Evolutionary conservation across 495 filamentous ascomycete genomes (phyloP), one percentile per base, ranked within the genome.

Genomic region (Chaetomium fimeti): DNA sequence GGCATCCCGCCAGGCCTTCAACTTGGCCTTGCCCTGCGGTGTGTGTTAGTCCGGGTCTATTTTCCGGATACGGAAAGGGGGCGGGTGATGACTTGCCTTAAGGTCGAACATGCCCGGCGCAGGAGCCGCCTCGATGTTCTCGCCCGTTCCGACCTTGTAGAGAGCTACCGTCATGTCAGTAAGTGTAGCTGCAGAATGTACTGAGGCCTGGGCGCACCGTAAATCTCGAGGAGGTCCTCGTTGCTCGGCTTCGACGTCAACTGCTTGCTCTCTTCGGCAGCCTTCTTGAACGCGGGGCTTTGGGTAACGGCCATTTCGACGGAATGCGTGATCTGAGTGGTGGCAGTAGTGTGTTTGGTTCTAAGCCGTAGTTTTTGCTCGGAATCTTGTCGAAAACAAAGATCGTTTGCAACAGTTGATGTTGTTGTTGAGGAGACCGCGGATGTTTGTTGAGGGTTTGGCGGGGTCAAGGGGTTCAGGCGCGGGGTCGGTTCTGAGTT

Each of bases 1-100:
- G 62, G 86, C 63, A 62, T 84, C 81, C 75, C 88, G 73, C 91
- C 91, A 97, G 22, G 87, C 87, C 40, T 82, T 81, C 79, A 85
- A 83, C 82, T 93, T 94, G 66, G 86, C 86, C 79, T 92, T 93
- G 76, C 77, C 85, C 91, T 95, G 51, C 5, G 16, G 56, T 68
- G 67, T 38, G 48, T 43, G 47, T 61, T 2, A 63, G 49, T 20
- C 1, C n/a, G 27, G 20, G 15, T 28, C 2, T 28, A 13, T 8
- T 57, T 47, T 11, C 15, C 28, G 27, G 32, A 27, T 36, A 11
- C 8, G 32, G 5, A 6, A 7, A 56, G 24, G 13, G 0, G 6
- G 16, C 47, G 20, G 28, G 32, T 36, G 49, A 42, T 0, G 24
- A 27, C 78, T 42, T 75, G 88, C 90, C 79, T 90, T 83, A 47